Conservation (phyloP, 1,284 basidiomycete species). For the Boletellus deceptivus region DNA sequence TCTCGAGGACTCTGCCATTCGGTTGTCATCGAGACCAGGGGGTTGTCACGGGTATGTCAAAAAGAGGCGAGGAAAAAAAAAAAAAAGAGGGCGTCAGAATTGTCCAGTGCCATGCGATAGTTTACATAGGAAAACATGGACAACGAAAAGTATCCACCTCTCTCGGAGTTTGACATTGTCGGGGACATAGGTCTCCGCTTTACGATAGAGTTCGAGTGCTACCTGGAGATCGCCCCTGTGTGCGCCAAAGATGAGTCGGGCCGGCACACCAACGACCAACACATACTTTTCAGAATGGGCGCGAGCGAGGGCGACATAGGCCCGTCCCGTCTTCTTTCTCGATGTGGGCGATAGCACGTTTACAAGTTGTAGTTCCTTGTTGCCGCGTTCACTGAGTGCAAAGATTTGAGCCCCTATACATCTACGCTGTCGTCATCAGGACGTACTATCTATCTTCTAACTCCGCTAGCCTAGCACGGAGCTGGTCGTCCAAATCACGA, state of each 20-base stretch:
- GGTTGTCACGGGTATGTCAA: neutral
- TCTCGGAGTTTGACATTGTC: constrained; percentile 78
- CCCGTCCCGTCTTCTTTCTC: constrained; percentile 71
- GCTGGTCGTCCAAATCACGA: constrained; percentile 63
- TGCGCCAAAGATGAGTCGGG: neutral
- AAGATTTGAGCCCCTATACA: constrained; percentile 10
- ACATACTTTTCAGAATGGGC: constrained; percentile 74
- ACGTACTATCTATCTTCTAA: constrained; percentile 70
- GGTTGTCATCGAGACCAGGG: constrained; percentile 8
- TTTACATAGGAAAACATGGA: constrained; percentile 56
- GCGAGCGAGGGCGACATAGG: constrained; percentile 71
- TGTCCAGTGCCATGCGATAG: constrained; percentile 30
- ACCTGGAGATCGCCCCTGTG: constrained; percentile 66
- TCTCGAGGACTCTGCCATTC: constrained; percentile 55
- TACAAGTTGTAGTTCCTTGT: constrained; percentile 55
- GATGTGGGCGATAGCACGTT: constrained; percentile 65
- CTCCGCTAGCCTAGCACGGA: constrained; percentile 59
- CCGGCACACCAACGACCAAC: neutral
- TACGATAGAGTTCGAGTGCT: constrained; percentile 72
- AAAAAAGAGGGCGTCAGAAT: constrained; percentile 22
- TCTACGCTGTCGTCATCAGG: neutral
- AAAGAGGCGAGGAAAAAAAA: constrained; percentile 9
- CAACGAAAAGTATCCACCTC: constrained; percentile 71
- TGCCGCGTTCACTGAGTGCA: constrained; percentile 50
- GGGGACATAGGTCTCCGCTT: constrained; percentile 72